phyloP scores from a whole-genome alignment of 495 filamentous ascomycete species.

The Penicillium tannophilum region DNA sequence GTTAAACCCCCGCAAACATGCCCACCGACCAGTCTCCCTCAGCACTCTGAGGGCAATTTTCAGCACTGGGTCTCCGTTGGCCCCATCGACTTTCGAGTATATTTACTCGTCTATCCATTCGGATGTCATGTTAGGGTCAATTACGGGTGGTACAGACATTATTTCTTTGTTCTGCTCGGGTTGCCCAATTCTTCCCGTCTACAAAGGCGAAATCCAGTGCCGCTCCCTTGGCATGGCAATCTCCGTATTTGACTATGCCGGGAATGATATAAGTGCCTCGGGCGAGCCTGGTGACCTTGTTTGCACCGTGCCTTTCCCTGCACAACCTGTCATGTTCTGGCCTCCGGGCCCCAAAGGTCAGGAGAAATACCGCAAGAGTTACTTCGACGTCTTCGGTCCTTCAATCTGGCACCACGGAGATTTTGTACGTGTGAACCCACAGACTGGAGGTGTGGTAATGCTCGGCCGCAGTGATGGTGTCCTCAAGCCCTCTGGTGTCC shows the following conservation, averaged over 20 bases:
- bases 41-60: slow-evolving; percentile 74
- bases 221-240: slow-evolving; percentile 91
- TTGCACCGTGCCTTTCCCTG: slow-evolving; percentile 84
- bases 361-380: slow-evolving; percentile 74
- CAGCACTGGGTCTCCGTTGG: slow-evolving; percentile 87
- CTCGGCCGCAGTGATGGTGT: slow-evolving; percentile 89
- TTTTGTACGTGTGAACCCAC: slow-evolving; percentile 75
- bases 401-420: slow-evolving; percentile 93
- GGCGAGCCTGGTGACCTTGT: slow-evolving; percentile 88
- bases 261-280: slow-evolving; percentile 48
- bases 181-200: slow-evolving; percentile 82
- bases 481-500: slow-evolving; percentile 82
- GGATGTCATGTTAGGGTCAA: slow-evolving; percentile 76
- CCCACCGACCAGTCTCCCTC: slow-evolving; percentile 52
- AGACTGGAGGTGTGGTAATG: slow-evolving; percentile 80
- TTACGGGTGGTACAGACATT: slow-evolving; percentile 91
- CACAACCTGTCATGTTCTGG: slow-evolving; percentile 89
- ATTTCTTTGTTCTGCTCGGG: slow-evolving; percentile 90
- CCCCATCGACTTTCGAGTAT: slow-evolving; percentile 90
- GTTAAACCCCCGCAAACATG: slow-evolving; percentile 60
- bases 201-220: slow-evolving; percentile 87
- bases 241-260: slow-evolving; percentile 67
- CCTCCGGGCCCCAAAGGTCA: slow-evolving; percentile 63
- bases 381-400: slow-evolving; percentile 79
- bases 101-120: slow-evolving; percentile 79